Conservation (phyloP, 2,329 filamentous ascomycete genomes). For the Phialophora chinensis region DNA sequence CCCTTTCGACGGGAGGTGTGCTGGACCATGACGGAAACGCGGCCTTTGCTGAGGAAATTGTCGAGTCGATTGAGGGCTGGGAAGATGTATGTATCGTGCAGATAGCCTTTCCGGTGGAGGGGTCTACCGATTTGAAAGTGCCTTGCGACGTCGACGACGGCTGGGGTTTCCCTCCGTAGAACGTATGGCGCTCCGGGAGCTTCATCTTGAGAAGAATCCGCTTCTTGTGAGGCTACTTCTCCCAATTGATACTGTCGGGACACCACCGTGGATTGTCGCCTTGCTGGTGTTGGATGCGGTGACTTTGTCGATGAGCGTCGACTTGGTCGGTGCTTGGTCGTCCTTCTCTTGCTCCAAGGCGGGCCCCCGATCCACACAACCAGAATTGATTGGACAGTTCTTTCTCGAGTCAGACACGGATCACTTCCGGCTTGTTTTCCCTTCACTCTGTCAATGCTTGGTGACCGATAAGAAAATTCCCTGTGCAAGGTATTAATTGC, state of each 20-base stretch:
- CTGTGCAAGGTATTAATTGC: neutral
- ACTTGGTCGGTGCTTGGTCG: neutral
- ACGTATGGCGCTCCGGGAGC: conserved; percentile 63
- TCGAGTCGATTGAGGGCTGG: conserved; percentile 69
- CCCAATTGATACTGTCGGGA: neutral
- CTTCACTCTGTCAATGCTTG: neutral
- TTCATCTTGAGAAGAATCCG: conserved; percentile 11
- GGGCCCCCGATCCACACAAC: neutral
- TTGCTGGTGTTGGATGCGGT: neutral
- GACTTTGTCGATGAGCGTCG: neutral
- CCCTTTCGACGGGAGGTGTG: conserved; percentile 74
- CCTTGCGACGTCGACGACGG: conserved; percentile 54
- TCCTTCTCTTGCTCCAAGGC: neutral
- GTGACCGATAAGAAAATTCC: neutral
- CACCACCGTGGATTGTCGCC: neutral
- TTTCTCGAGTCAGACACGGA: neutral
- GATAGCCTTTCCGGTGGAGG: conserved; percentile 70
- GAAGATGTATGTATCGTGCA: conserved; percentile 76
- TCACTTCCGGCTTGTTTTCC: neutral
- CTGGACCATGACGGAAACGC: conserved; percentile 79
- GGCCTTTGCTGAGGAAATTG: conserved; percentile 70
- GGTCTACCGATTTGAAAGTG: conserved; percentile 75
- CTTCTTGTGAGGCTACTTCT: neutral
- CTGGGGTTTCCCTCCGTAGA: conserved; percentile 75
- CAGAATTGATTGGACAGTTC: neutral